phyloP scores from a whole-genome alignment of 1,139 yeast species.

The Yamadazyma kanchanaburiensis region DNA sequence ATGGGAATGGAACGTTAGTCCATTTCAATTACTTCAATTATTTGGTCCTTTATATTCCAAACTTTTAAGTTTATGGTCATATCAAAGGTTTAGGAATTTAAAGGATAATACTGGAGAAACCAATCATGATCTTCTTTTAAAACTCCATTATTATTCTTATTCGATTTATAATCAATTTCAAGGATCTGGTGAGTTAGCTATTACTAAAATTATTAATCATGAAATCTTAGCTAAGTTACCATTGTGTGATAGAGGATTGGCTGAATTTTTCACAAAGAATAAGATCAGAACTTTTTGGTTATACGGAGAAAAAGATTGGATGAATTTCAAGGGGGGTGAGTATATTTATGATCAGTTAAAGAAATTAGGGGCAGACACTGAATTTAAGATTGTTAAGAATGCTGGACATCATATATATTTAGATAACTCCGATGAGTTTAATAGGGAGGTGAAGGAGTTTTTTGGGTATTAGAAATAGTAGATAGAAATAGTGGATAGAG shows the following conservation, averaged over 20 bases:
- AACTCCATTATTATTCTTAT: constrained; percentile 40
- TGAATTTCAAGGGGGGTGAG: constrained; percentile 41
- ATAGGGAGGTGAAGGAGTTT: constrained; percentile 24
- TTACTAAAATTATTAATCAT: constrained; percentile 38
- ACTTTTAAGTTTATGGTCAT: constrained; percentile 42
- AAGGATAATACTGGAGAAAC: constrained; percentile 15
- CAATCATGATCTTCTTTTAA: constrained; percentile 23
- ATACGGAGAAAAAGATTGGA: constrained; percentile 46
- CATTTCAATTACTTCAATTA: constrained; percentile 37
- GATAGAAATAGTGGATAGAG: constrained; percentile 1
- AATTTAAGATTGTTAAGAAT: constrained; percentile 24
- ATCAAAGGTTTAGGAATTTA: constrained; percentile 35
- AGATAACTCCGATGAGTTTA: constrained; percentile 37
- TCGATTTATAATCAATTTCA: constrained; percentile 44
- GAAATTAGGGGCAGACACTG: constrained; percentile 14
- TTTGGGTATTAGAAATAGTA: constrained; percentile 13
- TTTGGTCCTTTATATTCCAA: constrained; percentile 42
- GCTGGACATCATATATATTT: constrained; percentile 45
- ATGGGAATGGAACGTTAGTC: constrained; percentile 40
- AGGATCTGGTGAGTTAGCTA: constrained; percentile 46
- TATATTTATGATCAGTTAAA: constrained; percentile 26
- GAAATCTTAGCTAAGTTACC: constrained; percentile 41
- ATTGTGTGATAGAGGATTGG: constrained; percentile 39
- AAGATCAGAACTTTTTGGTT: constrained; percentile 31
- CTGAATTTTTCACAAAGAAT: constrained; percentile 23